Evolutionary conservation across 306 rosid genomes (phyloP).

Genomic region (Hippophae gyantsensis): DNA sequence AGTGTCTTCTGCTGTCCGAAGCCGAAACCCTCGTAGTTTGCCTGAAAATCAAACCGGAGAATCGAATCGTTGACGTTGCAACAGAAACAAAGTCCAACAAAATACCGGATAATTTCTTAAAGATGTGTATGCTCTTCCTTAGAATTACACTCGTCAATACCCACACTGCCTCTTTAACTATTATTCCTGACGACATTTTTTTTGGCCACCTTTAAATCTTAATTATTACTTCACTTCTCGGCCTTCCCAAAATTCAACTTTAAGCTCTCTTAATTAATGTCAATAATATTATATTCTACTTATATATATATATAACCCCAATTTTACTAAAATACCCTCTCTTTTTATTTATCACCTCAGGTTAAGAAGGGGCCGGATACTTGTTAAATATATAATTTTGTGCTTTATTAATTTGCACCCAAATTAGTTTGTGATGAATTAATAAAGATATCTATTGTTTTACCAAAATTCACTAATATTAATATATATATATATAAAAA

Average conservation of each 20-base stretch:
- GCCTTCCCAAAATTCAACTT: not conserved
- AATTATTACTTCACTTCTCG: not conserved
- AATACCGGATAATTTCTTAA: slow-evolving; percentile 25
- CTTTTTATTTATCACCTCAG: not conserved
- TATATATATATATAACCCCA: not conserved
- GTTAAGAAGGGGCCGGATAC: too few species aligned
- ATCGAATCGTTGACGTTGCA: slow-evolving; percentile 28
- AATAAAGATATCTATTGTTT: too few species aligned
- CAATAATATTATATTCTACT: not conserved
- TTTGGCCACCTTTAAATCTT: not conserved
- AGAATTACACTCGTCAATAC: slow-evolving; percentile 35
- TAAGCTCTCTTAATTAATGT: not conserved
- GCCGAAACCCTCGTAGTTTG: slow-evolving; percentile 18
- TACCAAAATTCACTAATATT: not conserved
- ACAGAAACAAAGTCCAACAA: slow-evolving; percentile 29
- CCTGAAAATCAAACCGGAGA: slow-evolving; percentile 32
- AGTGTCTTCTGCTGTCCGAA: slow-evolving; percentile 22
- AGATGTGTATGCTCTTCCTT: slow-evolving; percentile 41
- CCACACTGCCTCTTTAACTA: slow-evolving; percentile 28
- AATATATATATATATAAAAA: not conserved
- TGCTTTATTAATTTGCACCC: too few species aligned
- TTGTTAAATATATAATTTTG: too few species aligned
- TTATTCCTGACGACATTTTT: not conserved
- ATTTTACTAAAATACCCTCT: slow-evolving; percentile 17
- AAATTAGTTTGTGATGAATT: too few species aligned